phyloP scores from a whole-genome alignment of 2,329 filamentous ascomycete genomes.

The Onygenales sp. region DNA sequence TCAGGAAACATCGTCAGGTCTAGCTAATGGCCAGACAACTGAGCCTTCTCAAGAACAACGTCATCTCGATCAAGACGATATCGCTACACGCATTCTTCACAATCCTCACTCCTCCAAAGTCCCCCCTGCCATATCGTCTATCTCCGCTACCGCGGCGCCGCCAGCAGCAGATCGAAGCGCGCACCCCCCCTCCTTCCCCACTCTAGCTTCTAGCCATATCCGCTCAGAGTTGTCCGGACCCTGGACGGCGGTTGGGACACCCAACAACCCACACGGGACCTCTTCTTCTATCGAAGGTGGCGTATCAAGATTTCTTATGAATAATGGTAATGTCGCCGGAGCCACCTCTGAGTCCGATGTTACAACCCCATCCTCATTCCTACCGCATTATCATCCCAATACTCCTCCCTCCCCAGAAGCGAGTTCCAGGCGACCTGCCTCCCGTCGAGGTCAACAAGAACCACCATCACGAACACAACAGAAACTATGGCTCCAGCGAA shows the following conservation, averaged over 20 bases:
- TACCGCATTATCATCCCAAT: conserved; percentile 39
- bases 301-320: conserved; percentile 36
- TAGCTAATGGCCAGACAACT: conserved; percentile 1
- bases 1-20: conserved; percentile 2
- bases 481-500: conserved; percentile 39
- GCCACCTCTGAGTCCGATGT: conserved; percentile 33
- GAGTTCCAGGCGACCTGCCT: conserved; percentile 22
- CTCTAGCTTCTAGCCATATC: conserved; percentile 24
- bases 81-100: conserved; percentile 27
- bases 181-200: conserved; percentile 28
- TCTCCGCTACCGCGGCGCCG: conserved; percentile 36
- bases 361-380: conserved; percentile 37
- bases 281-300: conserved; percentile 41
- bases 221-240: conserved; percentile 18
- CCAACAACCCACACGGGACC: conserved; percentile 25
- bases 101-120: conserved; percentile 34
- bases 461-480: conserved; percentile 39
- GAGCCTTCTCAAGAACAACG: conserved; percentile 17
- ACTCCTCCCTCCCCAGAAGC: conserved; percentile 33
- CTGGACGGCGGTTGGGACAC: conserved; percentile 18
- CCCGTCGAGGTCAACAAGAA: conserved; percentile 26
- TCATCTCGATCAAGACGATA: conserved; percentile 24
- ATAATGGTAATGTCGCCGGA: conserved; percentile 22
- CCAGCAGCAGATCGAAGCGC: conserved; percentile 24
- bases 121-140: conserved; percentile 39